Conservation (phyloP, 2,329 filamentous ascomycete genomes). For the Penicillium italicum region DNA sequence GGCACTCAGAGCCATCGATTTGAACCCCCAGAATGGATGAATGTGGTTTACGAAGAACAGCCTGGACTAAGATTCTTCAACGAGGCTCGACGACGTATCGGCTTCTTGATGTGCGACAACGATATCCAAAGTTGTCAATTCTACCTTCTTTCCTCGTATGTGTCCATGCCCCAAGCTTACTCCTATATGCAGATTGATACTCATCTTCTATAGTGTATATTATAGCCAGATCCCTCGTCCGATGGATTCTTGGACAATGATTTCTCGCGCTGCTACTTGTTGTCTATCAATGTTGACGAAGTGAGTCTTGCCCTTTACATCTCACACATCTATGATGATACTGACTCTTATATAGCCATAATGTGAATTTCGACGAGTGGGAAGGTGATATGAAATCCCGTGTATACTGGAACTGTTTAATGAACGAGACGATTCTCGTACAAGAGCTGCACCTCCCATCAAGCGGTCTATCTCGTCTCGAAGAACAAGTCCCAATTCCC, state of each 20-base stretch:
- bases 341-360: conserved; percentile 26
- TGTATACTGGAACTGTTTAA: conserved; percentile 54
- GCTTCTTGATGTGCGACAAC: conserved; percentile 51
- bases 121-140: conserved; percentile 52
- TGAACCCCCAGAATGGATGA: conserved; percentile 39
- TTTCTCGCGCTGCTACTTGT: conserved; percentile 51
- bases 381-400: conserved; percentile 55
- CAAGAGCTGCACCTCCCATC: conserved; percentile 53
- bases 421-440: conserved; percentile 55
- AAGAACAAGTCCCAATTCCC: conserved; percentile 52
- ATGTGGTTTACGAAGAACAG: conserved; percentile 39
- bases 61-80: conserved; percentile 54
- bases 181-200: not conserved
- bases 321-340: conserved; percentile 11
- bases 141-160: conserved; percentile 49
- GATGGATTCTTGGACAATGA: conserved; percentile 53
- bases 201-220: conserved; percentile 37
- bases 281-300: conserved; percentile 50
- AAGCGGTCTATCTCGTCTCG: conserved; percentile 50
- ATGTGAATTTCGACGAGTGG: conserved; percentile 49
- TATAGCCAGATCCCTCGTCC: conserved; percentile 53
- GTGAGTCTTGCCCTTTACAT: conserved; percentile 20
- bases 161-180: not conserved
- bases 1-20: conserved; percentile 35
- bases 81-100: conserved; percentile 51